Base-by-base conservation (phyloP, 1,284 basidiomycete species). In the Boletus semigastroideus region DNA sequence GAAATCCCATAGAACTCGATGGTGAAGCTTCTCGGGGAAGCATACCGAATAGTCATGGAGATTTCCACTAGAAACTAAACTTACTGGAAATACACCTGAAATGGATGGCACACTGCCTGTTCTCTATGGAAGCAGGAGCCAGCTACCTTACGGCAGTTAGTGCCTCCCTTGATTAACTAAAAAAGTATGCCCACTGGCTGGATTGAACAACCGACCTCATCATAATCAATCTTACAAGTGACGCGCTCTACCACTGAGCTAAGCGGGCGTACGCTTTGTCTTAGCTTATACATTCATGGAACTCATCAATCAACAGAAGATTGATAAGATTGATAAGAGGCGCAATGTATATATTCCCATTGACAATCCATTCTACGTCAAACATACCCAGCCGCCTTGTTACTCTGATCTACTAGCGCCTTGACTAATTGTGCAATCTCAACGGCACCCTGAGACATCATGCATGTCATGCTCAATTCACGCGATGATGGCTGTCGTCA, bases 181-280 rank as follows among this genome's bases (percentile, higher is more conserved):
- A 28, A 5, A 4, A 30, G 31, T 30, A 40, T 53, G 52, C 76
- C 77, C 74, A 64, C 69, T 78, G 72, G 72, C 77, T 72, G 77
- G 72, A 72, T 78, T 73, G 77, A 79, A 79, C 77, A 72, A 78
- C 72, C 72, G 77, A 79, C 75, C 77, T 79, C 73, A 74, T 67
- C 76, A 78, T 78, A 25, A 25, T 25, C 25, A 4, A 3, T 25
- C 25, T 78, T 78, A 78, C 77, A 71, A 78, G 78, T 78, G 77
- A 70, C 72, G 75, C 77, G 77, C 78, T 78, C 77, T 78, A 74
- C 77, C 75, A 76, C 78, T 79, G 78, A 78, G 78, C 78, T 76
- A 78, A 78, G 66, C 73, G 77, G 77, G 77, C 49, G 25, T 25
- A 25, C 25, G 25, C 1, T 25, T 25, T 1, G 2, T 25, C 7